Evolutionary conservation across 2,329 filamentous ascomycete genomes (phyloP).

Genomic region (Apiospora malaysiana): DNA sequence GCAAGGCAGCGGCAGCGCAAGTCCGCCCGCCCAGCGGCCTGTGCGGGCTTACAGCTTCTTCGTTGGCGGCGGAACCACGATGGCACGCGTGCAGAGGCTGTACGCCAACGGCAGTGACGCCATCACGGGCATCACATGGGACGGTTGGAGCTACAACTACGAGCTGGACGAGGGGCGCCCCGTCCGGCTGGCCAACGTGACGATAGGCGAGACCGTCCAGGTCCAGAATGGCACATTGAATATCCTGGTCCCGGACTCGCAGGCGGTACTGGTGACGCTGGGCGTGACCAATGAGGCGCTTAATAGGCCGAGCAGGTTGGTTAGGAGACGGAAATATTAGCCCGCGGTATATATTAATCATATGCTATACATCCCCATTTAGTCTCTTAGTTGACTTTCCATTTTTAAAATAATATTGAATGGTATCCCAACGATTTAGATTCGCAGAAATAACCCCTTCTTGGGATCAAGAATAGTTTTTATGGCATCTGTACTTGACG

Average conservation of each 20-base stretch:
- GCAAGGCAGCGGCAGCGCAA: not conserved
- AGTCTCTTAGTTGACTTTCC: not conserved
- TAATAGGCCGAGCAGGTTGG: not conserved
- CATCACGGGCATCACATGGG: slow-evolving; percentile 65
- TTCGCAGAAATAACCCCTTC: not conserved
- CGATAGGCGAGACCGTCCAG: slow-evolving; percentile 51
- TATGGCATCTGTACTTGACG: not conserved
- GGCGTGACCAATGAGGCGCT: not conserved
- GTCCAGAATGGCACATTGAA: slow-evolving; percentile 44
- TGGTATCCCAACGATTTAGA: not conserved
- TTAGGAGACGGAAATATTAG: not conserved
- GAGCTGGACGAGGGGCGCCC: slow-evolving; percentile 61
- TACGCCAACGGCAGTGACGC: slow-evolving; percentile 69
- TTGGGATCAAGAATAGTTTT: no score
- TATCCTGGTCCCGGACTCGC: slow-evolving; percentile 49
- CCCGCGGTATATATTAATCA: no score
- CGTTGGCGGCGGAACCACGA: slow-evolving; percentile 22
- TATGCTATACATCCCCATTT: not conserved
- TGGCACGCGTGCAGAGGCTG: slow-evolving; percentile 52
- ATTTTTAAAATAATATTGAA: not conserved
- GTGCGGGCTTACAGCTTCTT: slow-evolving; percentile 48
- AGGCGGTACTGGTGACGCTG: slow-evolving; percentile 47
- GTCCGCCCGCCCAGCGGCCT: slow-evolving; percentile 34
- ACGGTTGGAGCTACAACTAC: slow-evolving; percentile 66
- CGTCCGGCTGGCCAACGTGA: slow-evolving; percentile 60